Percentiles rank a stretch among this genome's conserved stretches.
These are phyloP conservation scores for Neoascochyta sp. DNA, from an alignment of 2,329 filamentous ascomycete species.

Conservation along the genomic window DNA sequence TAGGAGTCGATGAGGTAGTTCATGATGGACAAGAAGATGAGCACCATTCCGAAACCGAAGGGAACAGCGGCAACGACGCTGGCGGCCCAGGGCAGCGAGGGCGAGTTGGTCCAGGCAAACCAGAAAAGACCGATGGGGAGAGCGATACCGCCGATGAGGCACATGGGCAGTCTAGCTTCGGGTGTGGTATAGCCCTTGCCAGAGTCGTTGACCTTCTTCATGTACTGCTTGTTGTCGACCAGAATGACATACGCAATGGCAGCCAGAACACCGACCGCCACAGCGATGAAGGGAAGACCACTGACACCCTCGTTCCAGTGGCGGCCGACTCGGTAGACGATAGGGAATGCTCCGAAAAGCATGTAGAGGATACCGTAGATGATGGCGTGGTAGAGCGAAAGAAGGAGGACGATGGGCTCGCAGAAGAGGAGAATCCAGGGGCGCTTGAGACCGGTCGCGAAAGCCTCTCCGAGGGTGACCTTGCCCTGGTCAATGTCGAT, in stretches of 20 bases:
- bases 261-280: slow-evolving; percentile 62
- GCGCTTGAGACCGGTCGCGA: slow-evolving; percentile 57
- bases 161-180: slow-evolving; percentile 61
- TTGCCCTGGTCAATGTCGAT: slow-evolving; percentile 43
- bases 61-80: slow-evolving; percentile 50
- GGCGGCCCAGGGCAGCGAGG: slow-evolving; percentile 55
- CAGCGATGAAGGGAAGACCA: slow-evolving; percentile 59
- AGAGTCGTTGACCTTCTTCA: slow-evolving; percentile 43
- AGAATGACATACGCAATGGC: slow-evolving; percentile 52
- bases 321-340: slow-evolving; percentile 58
- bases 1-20: slow-evolving; percentile 49
- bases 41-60: slow-evolving; percentile 58
- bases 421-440: slow-evolving; percentile 67
- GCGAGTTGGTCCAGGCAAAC: slow-evolving; percentile 46
- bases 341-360: slow-evolving; percentile 49
- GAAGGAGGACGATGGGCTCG: slow-evolving; percentile 65
- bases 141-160: slow-evolving; percentile 59
- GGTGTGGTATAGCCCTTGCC: slow-evolving; percentile 58
- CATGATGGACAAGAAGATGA: slow-evolving; percentile 59
- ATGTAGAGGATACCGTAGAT: slow-evolving; percentile 51
- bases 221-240: slow-evolving; percentile 37
- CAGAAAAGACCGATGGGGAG: slow-evolving; percentile 53
- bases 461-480: slow-evolving; percentile 46
- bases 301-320: slow-evolving; percentile 38
- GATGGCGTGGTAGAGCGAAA: slow-evolving; percentile 60